phyloP scores from a whole-genome alignment of 768 basidiomycete species.

The Phanerochaete carnosa region DNA sequence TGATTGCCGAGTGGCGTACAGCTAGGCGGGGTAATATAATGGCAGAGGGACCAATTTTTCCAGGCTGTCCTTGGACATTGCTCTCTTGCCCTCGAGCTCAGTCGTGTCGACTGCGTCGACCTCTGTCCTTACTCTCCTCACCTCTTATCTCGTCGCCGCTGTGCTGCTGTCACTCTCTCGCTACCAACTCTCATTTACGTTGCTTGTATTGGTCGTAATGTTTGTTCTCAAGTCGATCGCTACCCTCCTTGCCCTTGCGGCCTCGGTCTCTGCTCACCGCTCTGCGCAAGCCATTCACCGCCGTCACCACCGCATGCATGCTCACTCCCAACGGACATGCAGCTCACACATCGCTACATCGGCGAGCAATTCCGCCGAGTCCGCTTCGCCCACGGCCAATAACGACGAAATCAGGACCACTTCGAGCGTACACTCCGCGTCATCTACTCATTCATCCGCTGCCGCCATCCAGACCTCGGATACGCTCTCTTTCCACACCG shows the following conservation, averaged over 20 bases:
- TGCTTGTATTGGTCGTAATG: neutral
- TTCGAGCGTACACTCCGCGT: neutral
- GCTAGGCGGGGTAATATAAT: neutral
- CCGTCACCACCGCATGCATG: constrained; percentile 3
- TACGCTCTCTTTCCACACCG: constrained; percentile 6
- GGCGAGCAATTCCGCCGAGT: neutral
- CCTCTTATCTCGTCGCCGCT: neutral
- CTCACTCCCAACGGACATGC: constrained; percentile 3
- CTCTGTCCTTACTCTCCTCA: neutral
- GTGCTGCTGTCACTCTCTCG: constrained; percentile 4
- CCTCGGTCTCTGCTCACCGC: constrained; percentile 6
- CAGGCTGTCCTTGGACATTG: neutral
- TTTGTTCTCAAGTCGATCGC: constrained; percentile 13
- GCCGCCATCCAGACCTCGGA: neutral
- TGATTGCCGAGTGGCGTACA: neutral
- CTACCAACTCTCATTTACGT: neutral
- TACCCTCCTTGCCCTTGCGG: constrained; percentile 11
- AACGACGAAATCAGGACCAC: neutral
- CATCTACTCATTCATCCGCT: constrained; percentile 7
- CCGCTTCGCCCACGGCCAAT: neutral
- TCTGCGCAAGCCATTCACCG: neutral
- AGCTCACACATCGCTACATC: neutral
- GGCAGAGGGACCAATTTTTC: no score
- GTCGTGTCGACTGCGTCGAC: constrained; percentile 3
- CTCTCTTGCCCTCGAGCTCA: neutral